Conservation (phyloP, 2,329 filamentous ascomycete genomes). For the Fragosphaeria purpurea region DNA sequence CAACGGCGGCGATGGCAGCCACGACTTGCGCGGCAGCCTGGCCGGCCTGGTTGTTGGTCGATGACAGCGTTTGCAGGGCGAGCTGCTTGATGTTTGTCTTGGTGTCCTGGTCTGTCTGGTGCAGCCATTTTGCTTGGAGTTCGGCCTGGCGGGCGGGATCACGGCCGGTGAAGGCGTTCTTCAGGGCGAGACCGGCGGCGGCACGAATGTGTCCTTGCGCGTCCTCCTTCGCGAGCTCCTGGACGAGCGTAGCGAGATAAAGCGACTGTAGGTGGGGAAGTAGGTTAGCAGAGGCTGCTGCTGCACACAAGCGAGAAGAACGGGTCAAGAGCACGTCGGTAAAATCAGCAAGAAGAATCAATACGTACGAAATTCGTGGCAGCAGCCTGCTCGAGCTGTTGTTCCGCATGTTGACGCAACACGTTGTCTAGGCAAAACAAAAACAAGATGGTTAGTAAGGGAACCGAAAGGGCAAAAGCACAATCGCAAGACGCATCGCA, state of each 20-base stretch:
- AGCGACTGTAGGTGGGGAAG: conserved; percentile 51
- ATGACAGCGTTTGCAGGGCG: conserved; percentile 77
- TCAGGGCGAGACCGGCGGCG: conserved; percentile 90
- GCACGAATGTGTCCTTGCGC: conserved; percentile 77
- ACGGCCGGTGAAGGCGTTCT: conserved; percentile 95
- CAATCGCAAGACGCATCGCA: no score
- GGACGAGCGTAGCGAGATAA: conserved; percentile 86
- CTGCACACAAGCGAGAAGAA: background rate
- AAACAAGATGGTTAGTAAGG: background rate
- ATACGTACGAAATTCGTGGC: conserved; percentile 83
- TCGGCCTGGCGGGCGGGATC: conserved; percentile 80
- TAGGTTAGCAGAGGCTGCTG: background rate
- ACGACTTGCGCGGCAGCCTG: conserved; percentile 91
- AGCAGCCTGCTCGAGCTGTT: conserved; percentile 85
- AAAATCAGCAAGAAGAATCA: conserved; percentile 3
- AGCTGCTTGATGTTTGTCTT: conserved; percentile 84
- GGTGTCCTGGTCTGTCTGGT: conserved; percentile 68
- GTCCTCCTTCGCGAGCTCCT: conserved; percentile 86
- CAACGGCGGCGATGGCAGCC: conserved; percentile 86
- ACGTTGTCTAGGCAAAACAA: conserved; percentile 58
- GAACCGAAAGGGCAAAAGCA: conserved; percentile 13
- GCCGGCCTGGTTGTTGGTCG: conserved; percentile 71
- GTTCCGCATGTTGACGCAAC: conserved; percentile 83
- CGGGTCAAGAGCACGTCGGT: background rate
- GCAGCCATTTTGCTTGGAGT: conserved; percentile 88